Evolutionary conservation across 1,284 basidiomycete species (phyloP).

Genomic region (Mycena citricolor): DNA sequence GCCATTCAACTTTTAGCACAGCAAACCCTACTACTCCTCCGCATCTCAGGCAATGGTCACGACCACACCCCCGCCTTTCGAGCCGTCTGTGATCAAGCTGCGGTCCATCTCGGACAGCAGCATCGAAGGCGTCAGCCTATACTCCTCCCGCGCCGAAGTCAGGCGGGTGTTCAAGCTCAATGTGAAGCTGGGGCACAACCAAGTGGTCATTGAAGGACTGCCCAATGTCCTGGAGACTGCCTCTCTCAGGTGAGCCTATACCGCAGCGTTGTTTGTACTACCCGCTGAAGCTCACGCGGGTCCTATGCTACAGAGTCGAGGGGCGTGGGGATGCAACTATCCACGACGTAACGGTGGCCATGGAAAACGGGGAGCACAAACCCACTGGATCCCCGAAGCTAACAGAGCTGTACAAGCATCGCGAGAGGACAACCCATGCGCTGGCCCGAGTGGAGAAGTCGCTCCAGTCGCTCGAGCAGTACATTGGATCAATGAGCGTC

Average conservation of each 20-base stretch:
- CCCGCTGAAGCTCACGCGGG: too few species aligned
- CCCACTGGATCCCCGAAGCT: conserved; percentile 19
- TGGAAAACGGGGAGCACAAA: conserved; percentile 10
- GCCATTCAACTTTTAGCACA: too few species aligned
- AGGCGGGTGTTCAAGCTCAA: conserved; percentile 34
- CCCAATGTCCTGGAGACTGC: conserved; percentile 35
- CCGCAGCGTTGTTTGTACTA: not conserved
- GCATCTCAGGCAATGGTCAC: too few species aligned
- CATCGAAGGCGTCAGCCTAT: conserved; percentile 34
- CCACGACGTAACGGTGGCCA: conserved; percentile 22
- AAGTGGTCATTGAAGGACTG: conserved; percentile 34
- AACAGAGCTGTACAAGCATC: conserved; percentile 4
- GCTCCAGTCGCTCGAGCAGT: conserved; percentile 29
- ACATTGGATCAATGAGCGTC: conserved; percentile 32
- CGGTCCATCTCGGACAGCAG: conserved; percentile 31
- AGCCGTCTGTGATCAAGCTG: conserved; percentile 28
- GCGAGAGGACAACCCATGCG: conserved; percentile 23
- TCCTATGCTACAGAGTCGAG: conserved; percentile 27
- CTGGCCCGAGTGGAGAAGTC: conserved; percentile 28
- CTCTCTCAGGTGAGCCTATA: conserved; percentile 34
- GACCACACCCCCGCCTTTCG: conserved; percentile 15
- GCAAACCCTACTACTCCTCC: too few species aligned
- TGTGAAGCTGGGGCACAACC: conserved; percentile 36
- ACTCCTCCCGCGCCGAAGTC: conserved; percentile 36
- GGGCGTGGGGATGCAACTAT: conserved; percentile 25